phyloP scores from a whole-genome alignment of 1,139 yeast genomes.

The Diutina scorzettiae region DNA sequence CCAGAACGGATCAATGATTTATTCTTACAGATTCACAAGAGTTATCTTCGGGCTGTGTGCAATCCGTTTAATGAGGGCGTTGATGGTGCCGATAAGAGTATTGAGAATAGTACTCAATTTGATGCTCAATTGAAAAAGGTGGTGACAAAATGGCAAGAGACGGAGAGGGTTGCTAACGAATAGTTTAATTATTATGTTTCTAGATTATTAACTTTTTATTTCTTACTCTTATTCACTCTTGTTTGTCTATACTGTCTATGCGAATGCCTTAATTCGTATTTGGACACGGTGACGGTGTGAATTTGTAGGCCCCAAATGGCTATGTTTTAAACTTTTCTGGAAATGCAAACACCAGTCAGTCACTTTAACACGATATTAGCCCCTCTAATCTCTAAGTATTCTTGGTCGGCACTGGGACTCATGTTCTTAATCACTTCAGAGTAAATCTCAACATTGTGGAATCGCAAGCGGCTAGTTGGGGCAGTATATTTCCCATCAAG shows the following conservation, averaged over 20 bases:
- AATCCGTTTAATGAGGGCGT: slow-evolving; percentile 40
- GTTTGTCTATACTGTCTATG: too few relatives aligned
- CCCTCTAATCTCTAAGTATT: slow-evolving; percentile 74
- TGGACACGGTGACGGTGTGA: too few relatives aligned
- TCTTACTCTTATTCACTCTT: too few relatives aligned
- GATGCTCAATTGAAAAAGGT: background rate
- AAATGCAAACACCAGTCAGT: slow-evolving; percentile 11
- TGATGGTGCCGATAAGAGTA: slow-evolving; percentile 15
- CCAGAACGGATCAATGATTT: slow-evolving; percentile 14
- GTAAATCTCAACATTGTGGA: slow-evolving; percentile 75
- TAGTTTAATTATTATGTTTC: too few relatives aligned
- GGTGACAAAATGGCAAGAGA: background rate
- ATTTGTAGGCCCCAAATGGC: too few relatives aligned
- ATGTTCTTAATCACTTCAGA: slow-evolving; percentile 64
- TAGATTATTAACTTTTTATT: too few relatives aligned
- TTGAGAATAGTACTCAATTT: background rate
- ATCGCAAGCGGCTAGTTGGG: slow-evolving; percentile 68
- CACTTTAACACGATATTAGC: slow-evolving; percentile 71
- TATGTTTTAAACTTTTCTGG: too few relatives aligned
- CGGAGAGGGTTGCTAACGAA: background rate
- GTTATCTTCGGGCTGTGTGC: slow-evolving; percentile 38
- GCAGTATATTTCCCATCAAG: slow-evolving; percentile 66
- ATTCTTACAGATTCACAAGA: slow-evolving; percentile 33
- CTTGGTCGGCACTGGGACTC: slow-evolving; percentile 91
- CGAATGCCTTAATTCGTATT: too few relatives aligned